phyloP scores from a whole-genome alignment of 1,284 basidiomycete species.

The Hemileccinum hortonii region DNA sequence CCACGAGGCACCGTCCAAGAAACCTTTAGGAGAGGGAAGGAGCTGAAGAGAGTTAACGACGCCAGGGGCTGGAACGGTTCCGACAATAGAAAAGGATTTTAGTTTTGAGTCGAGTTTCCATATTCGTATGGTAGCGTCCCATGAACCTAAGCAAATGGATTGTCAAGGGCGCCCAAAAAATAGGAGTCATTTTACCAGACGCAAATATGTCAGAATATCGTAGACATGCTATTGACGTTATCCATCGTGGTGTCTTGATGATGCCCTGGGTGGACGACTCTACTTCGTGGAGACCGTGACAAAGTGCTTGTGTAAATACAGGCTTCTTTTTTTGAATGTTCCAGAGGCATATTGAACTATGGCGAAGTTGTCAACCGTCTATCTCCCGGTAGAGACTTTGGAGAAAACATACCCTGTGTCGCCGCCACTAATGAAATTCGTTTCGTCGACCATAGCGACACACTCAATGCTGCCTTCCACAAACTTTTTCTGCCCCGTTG shows the following conservation, averaged over 20 bases:
- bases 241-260: slow-evolving; percentile 83
- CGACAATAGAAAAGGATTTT: slow-evolving; percentile 71
- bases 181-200: slow-evolving; percentile 58
- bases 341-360: slow-evolving; percentile 89
- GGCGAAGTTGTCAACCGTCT: not conserved
- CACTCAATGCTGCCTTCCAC: slow-evolving; percentile 92
- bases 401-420: slow-evolving; percentile 79
- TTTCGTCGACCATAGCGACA: slow-evolving; percentile 93
- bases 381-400: not conserved
- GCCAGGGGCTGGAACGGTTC: slow-evolving; percentile 66
- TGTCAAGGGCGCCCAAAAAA: slow-evolving; percentile 6
- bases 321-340: slow-evolving; percentile 96
- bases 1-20: slow-evolving; percentile 31
- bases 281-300: slow-evolving; percentile 81
- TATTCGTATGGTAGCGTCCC: slow-evolving; percentile 84
- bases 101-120: slow-evolving; percentile 85
- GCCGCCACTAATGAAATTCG: slow-evolving; percentile 89
- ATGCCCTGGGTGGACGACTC: slow-evolving; percentile 72
- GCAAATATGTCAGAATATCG: slow-evolving; percentile 91
- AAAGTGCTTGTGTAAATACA: slow-evolving; percentile 78
- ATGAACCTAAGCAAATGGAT: slow-evolving; percentile 64
- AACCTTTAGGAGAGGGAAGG: slow-evolving; percentile 57
- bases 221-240: slow-evolving; percentile 80
- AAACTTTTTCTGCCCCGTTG: slow-evolving; percentile 51
- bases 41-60: slow-evolving; percentile 91